phyloP scores from a whole-genome alignment of 164 flowering plant species.

The Kingdonia uniflora region DNA sequence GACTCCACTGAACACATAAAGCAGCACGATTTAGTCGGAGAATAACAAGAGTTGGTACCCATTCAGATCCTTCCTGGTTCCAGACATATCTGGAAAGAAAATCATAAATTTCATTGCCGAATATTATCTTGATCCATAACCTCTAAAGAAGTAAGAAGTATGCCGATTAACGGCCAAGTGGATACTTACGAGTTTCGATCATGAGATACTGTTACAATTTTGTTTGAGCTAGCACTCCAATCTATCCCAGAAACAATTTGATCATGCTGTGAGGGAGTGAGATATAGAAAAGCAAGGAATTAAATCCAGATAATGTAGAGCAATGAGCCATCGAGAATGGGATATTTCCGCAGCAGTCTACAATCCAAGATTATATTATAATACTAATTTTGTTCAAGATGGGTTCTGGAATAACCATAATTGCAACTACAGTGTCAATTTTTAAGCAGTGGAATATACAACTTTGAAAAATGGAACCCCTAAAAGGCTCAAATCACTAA shows the following conservation, averaged over 20 bases:
- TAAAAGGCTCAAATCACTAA: too few species aligned
- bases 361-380: too few species aligned
- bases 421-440: too few species aligned
- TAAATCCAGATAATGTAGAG: not conserved
- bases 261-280: constrained; percentile 60
- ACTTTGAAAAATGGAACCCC: too few species aligned
- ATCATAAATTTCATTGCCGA: not conserved
- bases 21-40: constrained; percentile 97
- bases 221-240: constrained; percentile 79
- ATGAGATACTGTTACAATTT: constrained; percentile 96
- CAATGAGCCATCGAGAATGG: too few species aligned
- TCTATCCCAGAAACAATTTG: constrained; percentile 94
- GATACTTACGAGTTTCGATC: constrained; percentile 93
- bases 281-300: not conserved
- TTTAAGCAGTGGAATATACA: too few species aligned
- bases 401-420: too few species aligned
- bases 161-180: constrained; percentile 4
- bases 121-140: too few species aligned
- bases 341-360: too few species aligned
- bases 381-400: too few species aligned
- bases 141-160: not conserved
- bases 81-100: constrained; percentile 70
- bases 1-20: constrained; percentile 98
- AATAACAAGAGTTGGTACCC: constrained; percentile 98
- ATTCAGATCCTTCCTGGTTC: constrained; percentile 76